phyloP scores from a whole-genome alignment of 495 filamentous ascomycete species.

The Daldinia loculata region DNA sequence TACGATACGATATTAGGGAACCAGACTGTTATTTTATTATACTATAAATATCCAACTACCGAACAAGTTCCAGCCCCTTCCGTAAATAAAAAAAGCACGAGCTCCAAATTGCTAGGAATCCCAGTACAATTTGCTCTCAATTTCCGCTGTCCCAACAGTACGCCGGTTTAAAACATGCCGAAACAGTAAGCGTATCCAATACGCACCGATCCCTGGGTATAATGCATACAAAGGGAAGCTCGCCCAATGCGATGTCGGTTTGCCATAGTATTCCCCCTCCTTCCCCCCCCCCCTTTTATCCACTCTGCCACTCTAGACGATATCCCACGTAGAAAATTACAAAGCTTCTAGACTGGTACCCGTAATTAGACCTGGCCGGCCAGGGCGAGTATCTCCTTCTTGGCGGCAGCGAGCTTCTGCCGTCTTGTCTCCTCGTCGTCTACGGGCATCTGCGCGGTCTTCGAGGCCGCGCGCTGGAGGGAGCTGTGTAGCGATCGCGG shows the following conservation, averaged over 20 bases:
- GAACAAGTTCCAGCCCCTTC: constrained; percentile 1
- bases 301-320: not conserved
- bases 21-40: constrained; percentile 11
- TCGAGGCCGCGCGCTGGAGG: constrained; percentile 47
- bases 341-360: not conserved
- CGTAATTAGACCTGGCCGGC: constrained; percentile 31
- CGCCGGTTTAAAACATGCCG: constrained; percentile 40
- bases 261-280: not conserved
- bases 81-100: constrained; percentile 19
- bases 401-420: constrained; percentile 49
- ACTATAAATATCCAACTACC: constrained; percentile 10
- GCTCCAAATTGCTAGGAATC: constrained; percentile 11
- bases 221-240: constrained; percentile 32
- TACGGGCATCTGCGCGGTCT: constrained; percentile 1
- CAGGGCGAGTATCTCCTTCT: constrained; percentile 48
- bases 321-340: not conserved
- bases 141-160: constrained; percentile 28
- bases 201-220: constrained; percentile 40
- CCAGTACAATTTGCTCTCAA: constrained; percentile 11
- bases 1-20: not conserved
- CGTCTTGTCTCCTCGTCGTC: constrained; percentile 45
- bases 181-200: constrained; percentile 40
- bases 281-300: not conserved
- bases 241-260: not conserved
- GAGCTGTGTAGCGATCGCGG: constrained; percentile 51